Percentiles rank a stretch among this genome's conserved stretches.
phyloP scores from a whole-genome alignment of 2,329 filamentous ascomycete species.

The Claviceps digitariae region DNA sequence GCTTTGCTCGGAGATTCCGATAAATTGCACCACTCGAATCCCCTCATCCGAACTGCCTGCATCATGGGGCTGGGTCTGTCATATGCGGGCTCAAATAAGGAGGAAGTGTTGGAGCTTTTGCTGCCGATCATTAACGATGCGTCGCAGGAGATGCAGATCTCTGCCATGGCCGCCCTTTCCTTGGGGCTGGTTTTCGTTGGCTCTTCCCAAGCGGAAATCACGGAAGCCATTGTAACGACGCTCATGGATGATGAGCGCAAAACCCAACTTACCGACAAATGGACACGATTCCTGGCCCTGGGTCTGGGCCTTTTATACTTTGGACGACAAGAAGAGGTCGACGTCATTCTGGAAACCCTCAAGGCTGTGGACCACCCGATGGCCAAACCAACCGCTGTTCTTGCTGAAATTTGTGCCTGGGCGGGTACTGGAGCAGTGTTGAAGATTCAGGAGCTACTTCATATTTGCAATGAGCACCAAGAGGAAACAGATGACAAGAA shows the following conservation, averaged over 20 bases:
- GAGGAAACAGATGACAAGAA: conserved; percentile 92
- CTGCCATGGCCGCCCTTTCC: conserved; percentile 87
- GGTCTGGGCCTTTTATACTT: conserved; percentile 92
- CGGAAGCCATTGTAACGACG: conserved; percentile 81
- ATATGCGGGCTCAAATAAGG: conserved; percentile 88
- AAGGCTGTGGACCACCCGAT: conserved; percentile 96
- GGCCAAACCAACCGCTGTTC: conserved; percentile 86
- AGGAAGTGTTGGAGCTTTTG: conserved; percentile 72
- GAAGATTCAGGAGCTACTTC: conserved; percentile 92
- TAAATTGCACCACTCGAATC: conserved; percentile 66
- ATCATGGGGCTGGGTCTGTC: conserved; percentile 95
- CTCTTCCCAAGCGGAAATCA: conserved; percentile 80
- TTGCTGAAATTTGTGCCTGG: conserved; percentile 96
- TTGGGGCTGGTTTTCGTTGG: conserved; percentile 87
- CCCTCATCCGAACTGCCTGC: conserved; percentile 64
- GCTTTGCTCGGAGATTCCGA: conserved; percentile 71
- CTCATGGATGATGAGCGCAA: conserved; percentile 87
- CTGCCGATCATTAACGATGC: conserved; percentile 80
- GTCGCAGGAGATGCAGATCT: conserved; percentile 81
- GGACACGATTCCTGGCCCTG: conserved; percentile 92
- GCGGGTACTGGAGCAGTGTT: conserved; percentile 92
- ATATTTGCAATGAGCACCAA: conserved; percentile 95
- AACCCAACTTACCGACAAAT: conserved; percentile 90
- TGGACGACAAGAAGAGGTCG: conserved; percentile 94
- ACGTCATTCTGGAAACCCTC: conserved; percentile 89